A percentile compares a stretch with the other conserved stretches of the same genome.
Evolutionary conservation across 352 stramenopile genomes (phyloP).

Genomic region (Phytophthora fragariaefolia): DNA sequence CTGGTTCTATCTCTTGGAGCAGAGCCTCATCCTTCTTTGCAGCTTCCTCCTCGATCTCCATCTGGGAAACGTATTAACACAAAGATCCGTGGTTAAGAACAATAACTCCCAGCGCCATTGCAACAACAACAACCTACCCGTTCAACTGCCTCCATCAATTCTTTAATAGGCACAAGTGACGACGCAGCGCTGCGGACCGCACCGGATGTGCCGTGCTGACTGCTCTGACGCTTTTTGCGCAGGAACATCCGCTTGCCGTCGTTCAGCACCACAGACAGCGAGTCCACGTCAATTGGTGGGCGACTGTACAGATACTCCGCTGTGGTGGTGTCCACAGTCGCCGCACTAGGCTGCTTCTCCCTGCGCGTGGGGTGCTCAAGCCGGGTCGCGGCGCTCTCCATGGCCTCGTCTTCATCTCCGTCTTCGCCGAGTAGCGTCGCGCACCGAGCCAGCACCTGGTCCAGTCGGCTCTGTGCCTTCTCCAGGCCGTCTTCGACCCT

Average conservation of each 20-base stretch:
- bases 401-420: slow-evolving; percentile 52
- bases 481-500: slow-evolving; percentile 36
- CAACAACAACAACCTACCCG: slow-evolving; percentile 31
- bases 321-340: slow-evolving; percentile 42
- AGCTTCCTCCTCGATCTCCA: slow-evolving; percentile 70
- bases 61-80: slow-evolving; percentile 33
- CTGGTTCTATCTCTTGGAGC: slow-evolving; percentile 12
- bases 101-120: neutral
- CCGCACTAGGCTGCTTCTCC: slow-evolving; percentile 29
- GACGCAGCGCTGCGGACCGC: slow-evolving; percentile 22
- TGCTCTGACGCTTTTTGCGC: slow-evolving; percentile 59
- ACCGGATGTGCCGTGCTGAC: slow-evolving; percentile 9
- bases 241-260: slow-evolving; percentile 67
- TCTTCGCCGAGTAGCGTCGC: slow-evolving; percentile 66
- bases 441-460: slow-evolving; percentile 68
- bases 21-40: slow-evolving; percentile 38
- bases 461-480: slow-evolving; percentile 53
- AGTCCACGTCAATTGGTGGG: slow-evolving; percentile 71
- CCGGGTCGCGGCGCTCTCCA: slow-evolving; percentile 40
- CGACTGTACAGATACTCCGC: slow-evolving; percentile 60
- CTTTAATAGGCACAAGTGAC: slow-evolving; percentile 59
- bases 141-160: slow-evolving; percentile 66
- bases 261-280: slow-evolving; percentile 59
- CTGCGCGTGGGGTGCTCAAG: slow-evolving; percentile 37
- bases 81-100: slow-evolving; percentile 16